Evolutionary conservation across 306 rosid species (phyloP).

Genomic region (Medicago arabica): DNA sequence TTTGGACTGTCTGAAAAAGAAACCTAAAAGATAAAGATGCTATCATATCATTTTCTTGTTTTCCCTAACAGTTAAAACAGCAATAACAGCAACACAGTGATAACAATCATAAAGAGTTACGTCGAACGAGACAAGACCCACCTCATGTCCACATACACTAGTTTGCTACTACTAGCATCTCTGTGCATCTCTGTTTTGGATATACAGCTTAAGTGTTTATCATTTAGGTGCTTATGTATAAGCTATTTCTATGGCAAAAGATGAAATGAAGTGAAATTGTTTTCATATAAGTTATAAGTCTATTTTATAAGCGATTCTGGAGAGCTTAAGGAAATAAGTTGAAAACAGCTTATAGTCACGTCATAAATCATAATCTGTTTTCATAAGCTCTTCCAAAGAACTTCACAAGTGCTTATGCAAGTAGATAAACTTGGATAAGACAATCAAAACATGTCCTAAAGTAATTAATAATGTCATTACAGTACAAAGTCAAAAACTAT

Average conservation of each 20-base stretch:
- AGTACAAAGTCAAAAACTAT: background rate
- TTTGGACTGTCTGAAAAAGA: conserved; percentile 4
- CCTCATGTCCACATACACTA: conserved; percentile 19
- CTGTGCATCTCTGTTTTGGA: conserved; percentile 17
- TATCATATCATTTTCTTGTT: conserved; percentile 6
- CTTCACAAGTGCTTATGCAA: background rate
- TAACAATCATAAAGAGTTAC: conserved; percentile 7
- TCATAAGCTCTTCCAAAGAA: background rate
- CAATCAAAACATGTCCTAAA: background rate
- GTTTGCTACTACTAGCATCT: conserved; percentile 23
- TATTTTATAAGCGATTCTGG: background rate
- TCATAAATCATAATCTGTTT: background rate
- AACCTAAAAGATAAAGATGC: conserved; percentile 23
- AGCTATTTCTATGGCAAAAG: background rate
- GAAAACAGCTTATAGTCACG: background rate
- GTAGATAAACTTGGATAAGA: background rate
- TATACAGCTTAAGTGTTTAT: background rate
- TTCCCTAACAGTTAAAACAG: conserved; percentile 4
- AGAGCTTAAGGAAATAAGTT: background rate
- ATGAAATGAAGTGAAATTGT: background rate
- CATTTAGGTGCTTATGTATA: background rate
- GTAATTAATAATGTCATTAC: background rate
- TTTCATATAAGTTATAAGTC: background rate
- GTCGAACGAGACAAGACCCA: conserved; percentile 13
- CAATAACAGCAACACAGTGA: background rate